These are phyloP conservation scores for Trichoderma endophyticum DNA, from an alignment of 2,329 filamentous ascomycete species.

Conservation along the genomic window DNA sequence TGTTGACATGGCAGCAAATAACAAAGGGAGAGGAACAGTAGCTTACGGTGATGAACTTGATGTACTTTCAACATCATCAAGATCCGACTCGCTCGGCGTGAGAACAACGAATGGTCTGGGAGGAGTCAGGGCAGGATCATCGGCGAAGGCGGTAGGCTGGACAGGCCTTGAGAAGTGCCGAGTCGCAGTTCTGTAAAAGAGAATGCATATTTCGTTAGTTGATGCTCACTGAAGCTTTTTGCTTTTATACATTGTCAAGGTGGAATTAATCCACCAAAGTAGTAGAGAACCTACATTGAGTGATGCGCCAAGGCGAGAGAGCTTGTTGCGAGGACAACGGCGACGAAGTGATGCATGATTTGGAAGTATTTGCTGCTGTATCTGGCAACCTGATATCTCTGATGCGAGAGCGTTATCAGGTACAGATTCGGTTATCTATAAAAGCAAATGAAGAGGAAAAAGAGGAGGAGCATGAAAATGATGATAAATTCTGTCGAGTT, in stretches of 20 bases:
- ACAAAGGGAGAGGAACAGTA: no score
- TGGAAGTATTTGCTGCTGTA: background rate
- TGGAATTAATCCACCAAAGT: background rate
- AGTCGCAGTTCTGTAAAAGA: background rate
- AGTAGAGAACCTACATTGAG: background rate
- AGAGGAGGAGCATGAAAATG: background rate
- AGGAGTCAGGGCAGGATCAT: background rate
- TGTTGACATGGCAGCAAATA: background rate
- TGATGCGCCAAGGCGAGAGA: background rate
- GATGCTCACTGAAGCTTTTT: background rate
- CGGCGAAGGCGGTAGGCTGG: slow-evolving; percentile 6
- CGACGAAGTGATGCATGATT: background rate
- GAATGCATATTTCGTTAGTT: background rate
- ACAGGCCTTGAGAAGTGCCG: slow-evolving; percentile 18
- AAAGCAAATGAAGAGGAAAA: background rate
- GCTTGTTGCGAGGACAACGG: background rate
- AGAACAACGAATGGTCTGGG: slow-evolving; percentile 11
- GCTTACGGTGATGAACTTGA: background rate
- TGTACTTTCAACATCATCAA: background rate
- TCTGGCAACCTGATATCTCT: background rate
- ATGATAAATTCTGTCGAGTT: background rate
- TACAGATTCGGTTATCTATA: background rate
- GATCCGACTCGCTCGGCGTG: background rate
- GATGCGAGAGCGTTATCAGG: background rate
- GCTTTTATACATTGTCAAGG: background rate